These are phyloP conservation scores for Eragrostis tef DNA, from an alignment of 202 grass and related monocot genomes.

Conservation along the genomic window DNA sequence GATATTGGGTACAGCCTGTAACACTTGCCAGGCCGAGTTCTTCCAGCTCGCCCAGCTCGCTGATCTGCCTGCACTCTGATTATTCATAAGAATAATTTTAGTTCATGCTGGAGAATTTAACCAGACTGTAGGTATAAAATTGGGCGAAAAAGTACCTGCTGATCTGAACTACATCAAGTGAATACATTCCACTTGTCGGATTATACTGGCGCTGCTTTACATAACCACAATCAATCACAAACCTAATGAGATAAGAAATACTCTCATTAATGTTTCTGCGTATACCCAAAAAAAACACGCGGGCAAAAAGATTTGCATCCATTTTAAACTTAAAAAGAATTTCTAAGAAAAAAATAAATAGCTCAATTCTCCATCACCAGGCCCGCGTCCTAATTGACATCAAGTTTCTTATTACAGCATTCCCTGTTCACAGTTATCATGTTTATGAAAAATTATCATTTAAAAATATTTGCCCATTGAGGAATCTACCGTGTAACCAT, in stretches of 20 bases:
- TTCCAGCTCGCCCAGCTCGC: conserved; percentile 92
- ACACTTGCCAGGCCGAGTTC: conserved; percentile 95
- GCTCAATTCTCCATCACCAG: conserved; percentile 2
- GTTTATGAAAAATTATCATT: not conserved
- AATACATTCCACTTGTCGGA: conserved; percentile 94
- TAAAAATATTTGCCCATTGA: conserved; percentile 1
- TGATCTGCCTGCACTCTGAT: conserved; percentile 95
- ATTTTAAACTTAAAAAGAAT: conserved; percentile 12
- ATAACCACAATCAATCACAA: conserved; percentile 91
- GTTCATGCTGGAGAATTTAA: conserved; percentile 7
- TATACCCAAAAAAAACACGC: not conserved
- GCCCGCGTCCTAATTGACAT: conserved; percentile 27
- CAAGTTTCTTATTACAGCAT: conserved; percentile 1
- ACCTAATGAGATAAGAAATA: conserved; percentile 59
- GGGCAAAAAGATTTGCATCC: not conserved
- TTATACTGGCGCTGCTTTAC: conserved; percentile 98
- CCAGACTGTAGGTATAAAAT: conserved; percentile 4
- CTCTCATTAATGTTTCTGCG: not conserved
- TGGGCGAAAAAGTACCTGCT: conserved; percentile 60
- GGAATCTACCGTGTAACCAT: not conserved
- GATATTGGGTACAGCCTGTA: conserved; percentile 79
- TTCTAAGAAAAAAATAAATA: not conserved
- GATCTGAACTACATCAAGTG: conserved; percentile 95
- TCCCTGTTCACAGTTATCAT: not conserved
- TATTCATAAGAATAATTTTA: conserved; percentile 46